phyloP scores from a whole-genome alignment of 2,329 filamentous ascomycete species.

The Claviceps africana region DNA sequence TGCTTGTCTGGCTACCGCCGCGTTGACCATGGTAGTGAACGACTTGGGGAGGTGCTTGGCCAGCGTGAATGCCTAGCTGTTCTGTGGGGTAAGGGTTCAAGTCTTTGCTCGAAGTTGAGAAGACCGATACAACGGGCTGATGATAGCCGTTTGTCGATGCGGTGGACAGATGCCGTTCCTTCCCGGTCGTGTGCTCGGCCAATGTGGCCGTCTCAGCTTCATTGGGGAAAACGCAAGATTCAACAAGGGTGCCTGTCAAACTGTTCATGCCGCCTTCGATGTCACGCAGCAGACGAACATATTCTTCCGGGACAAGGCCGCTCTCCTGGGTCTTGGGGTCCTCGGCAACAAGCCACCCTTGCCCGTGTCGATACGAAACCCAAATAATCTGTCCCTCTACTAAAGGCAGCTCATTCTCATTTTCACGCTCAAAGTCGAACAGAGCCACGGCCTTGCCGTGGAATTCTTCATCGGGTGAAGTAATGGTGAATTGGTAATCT shows the following conservation, averaged over 20 bases:
- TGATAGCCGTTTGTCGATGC: constrained; percentile 47
- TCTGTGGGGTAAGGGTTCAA: constrained; percentile 54
- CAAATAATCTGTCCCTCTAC: constrained; percentile 92
- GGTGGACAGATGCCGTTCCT: constrained; percentile 32
- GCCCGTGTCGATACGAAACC: constrained; percentile 89
- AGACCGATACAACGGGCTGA: constrained; percentile 53
- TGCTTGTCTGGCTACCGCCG: constrained; percentile 53
- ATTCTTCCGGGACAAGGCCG: constrained; percentile 90
- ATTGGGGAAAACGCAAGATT: constrained; percentile 37
- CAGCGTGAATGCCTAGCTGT: constrained; percentile 46
- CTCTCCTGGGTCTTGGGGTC: constrained; percentile 91
- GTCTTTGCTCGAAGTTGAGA: constrained; percentile 57
- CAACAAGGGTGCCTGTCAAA: constrained; percentile 46
- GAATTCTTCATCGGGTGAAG: constrained; percentile 92
- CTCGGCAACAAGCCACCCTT: constrained; percentile 94
- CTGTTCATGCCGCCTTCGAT: constrained; percentile 82
- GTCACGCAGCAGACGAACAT: constrained; percentile 80
- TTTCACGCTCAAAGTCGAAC: constrained; percentile 89
- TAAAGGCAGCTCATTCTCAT: constrained; percentile 88
- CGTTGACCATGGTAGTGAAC: constrained; percentile 54
- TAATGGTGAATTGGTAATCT: constrained; percentile 90
- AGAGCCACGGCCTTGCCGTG: constrained; percentile 91
- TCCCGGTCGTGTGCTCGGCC: constrained; percentile 33
- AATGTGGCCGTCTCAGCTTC: constrained; percentile 48
- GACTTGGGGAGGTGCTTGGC: constrained; percentile 50